Conservation (phyloP, 1,284 basidiomycete species). For the Leucoagaricus sp. region DNA sequence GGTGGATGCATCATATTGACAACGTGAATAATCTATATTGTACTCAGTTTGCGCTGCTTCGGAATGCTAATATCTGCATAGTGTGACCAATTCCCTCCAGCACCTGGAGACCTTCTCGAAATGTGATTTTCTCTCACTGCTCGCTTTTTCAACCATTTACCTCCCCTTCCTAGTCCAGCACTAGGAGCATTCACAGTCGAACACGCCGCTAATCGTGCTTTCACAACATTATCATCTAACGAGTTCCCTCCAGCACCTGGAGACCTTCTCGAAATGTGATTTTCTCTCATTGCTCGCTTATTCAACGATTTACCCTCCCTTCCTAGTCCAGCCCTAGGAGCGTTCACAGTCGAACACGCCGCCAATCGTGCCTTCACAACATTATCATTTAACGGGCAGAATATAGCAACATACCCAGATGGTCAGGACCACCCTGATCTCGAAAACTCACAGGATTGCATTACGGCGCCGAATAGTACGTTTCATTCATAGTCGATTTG, state of each 20-base stretch:
- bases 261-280: conserved; percentile 34
- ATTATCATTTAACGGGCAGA: conserved; percentile 34
- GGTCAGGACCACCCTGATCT: conserved; percentile 25
- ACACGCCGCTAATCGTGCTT: conserved; percentile 40
- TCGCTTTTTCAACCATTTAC: no score
- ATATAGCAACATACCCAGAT: conserved; percentile 27
- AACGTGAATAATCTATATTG: conserved; percentile 18
- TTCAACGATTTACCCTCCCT: no score
- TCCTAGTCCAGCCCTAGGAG: conserved; percentile 43
- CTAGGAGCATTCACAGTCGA: conserved; percentile 45
- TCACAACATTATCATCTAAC: conserved; percentile 39
- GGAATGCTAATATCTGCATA: conserved; percentile 9
- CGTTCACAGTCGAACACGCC: conserved; percentile 43
- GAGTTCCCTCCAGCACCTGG: conserved; percentile 37
- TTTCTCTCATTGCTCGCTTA: no score
- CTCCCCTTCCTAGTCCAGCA: conserved; percentile 46
- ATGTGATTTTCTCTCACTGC: conserved; percentile 24
- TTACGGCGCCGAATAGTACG: conserved; percentile 37
- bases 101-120: conserved; percentile 33
- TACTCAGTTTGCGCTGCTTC: background rate
- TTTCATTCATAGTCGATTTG: background rate
- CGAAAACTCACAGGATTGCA: conserved; percentile 29
- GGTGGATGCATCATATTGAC: conserved; percentile 38
- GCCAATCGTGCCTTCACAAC: conserved; percentile 42
- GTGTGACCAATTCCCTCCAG: conserved; percentile 39